phyloP scores from a whole-genome alignment of 1,284 basidiomycete genomes.

The Porogramme epimiltina region DNA sequence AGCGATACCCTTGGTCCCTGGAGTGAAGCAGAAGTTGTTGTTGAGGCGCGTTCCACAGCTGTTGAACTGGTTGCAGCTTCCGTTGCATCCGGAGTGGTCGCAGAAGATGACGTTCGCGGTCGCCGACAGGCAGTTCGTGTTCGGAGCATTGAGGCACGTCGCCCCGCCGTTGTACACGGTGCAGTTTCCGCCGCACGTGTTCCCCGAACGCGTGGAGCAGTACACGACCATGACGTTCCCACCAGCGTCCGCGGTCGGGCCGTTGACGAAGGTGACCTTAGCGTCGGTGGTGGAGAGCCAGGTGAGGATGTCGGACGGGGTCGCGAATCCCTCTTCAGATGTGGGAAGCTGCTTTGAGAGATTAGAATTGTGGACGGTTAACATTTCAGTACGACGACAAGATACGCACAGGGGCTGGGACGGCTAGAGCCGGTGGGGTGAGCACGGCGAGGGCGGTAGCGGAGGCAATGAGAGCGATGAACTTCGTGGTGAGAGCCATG shows the following conservation, averaged over 20 bases:
- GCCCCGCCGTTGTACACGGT: constrained; percentile 2
- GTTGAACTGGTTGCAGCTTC: constrained; percentile 4
- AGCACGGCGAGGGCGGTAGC: background rate
- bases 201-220: background rate
- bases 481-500: background rate
- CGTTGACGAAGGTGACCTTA: constrained; percentile 7
- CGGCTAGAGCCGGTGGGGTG: background rate
- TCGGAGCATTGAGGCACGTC: background rate
- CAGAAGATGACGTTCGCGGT: constrained; percentile 5
- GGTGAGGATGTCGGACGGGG: constrained; percentile 1
- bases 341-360: background rate
- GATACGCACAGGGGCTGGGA: background rate
- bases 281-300: constrained; percentile 9
- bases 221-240: background rate
- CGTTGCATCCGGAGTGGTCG: background rate
- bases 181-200: background rate
- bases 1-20: background rate
- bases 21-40: constrained; percentile 8
- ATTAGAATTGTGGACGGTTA: background rate
- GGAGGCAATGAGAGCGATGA: background rate
- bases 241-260: background rate
- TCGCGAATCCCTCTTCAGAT: too few species aligned
- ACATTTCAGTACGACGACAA: background rate
- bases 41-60: constrained; percentile 2
- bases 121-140: background rate